Conservation (phyloP, 495 filamentous ascomycete genomes). For the Trichoderma virens region DNA sequence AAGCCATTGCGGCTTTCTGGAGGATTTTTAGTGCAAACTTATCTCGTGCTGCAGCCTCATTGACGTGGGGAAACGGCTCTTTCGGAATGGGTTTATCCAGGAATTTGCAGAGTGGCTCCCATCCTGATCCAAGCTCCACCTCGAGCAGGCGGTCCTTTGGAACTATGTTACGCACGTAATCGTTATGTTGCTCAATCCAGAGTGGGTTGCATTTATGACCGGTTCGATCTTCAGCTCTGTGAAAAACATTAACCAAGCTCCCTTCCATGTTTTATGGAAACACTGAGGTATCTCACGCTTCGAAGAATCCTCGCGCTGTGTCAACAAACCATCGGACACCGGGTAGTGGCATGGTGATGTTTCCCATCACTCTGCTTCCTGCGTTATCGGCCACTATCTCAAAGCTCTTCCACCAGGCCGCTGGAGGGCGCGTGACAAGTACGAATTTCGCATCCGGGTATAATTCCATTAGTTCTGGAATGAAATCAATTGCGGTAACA, state of each 20-base stretch:
- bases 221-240: not conserved
- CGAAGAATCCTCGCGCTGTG: not conserved
- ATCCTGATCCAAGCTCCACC: constrained; percentile 37
- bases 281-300: not conserved
- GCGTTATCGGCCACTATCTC: not conserved
- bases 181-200: constrained; percentile 23
- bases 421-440: constrained; percentile 21
- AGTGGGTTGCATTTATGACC: not conserved
- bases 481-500: constrained; percentile 23
- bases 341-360: not conserved
- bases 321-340: not conserved
- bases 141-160: constrained; percentile 32
- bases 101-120: constrained; percentile 33
- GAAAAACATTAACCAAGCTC: not conserved
- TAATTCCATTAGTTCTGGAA: constrained; percentile 29
- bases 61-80: constrained; percentile 28
- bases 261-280: not conserved
- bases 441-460: constrained; percentile 34
- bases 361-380: not conserved
- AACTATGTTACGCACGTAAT: constrained; percentile 26
- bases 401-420: constrained; percentile 11
- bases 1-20: not conserved
- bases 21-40: not conserved
- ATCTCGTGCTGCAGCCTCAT: constrained; percentile 17
- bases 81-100: constrained; percentile 28